Evolutionary conservation across 2,329 filamentous ascomycete genomes (phyloP).

Genomic region (Hymenoscyphus occultus): DNA sequence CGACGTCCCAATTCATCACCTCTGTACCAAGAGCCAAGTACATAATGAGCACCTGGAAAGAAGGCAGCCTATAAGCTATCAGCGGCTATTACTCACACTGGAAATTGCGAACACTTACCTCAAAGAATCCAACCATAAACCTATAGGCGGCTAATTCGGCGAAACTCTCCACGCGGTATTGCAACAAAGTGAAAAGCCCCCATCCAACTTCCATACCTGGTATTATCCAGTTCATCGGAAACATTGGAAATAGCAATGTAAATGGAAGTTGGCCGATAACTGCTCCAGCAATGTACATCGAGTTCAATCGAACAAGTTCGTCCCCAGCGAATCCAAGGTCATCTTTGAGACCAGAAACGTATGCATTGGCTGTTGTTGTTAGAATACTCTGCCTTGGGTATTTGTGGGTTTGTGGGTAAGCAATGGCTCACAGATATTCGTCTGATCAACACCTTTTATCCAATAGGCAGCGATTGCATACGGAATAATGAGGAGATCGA

Average conservation of each 20-base stretch:
- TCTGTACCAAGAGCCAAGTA: slow-evolving; percentile 39
- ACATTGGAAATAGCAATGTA: slow-evolving; percentile 31
- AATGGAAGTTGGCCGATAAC: slow-evolving; percentile 32
- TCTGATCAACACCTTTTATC: slow-evolving; percentile 38
- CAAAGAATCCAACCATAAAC: slow-evolving; percentile 54
- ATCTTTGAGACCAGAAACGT: slow-evolving; percentile 36
- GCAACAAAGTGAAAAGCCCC: slow-evolving; percentile 31
- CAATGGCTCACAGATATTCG: slow-evolving; percentile 25
- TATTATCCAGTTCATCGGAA: slow-evolving; percentile 32
- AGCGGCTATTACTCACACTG: neutral
- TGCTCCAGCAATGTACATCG: slow-evolving; percentile 29
- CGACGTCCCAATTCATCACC: slow-evolving; percentile 33
- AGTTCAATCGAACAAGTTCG: slow-evolving; percentile 41
- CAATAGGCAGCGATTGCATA: slow-evolving; percentile 56
- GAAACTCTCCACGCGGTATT: slow-evolving; percentile 41
- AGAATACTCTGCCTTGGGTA: slow-evolving; percentile 11
- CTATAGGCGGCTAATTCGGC: slow-evolving; percentile 51
- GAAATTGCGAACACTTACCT: slow-evolving; percentile 32
- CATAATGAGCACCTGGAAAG: slow-evolving; percentile 39
- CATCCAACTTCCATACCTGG: slow-evolving; percentile 29
- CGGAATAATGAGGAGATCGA: slow-evolving; percentile 54
- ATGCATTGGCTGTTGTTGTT: slow-evolving; percentile 33
- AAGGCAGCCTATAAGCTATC: slow-evolving; percentile 31
- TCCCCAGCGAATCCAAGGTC: slow-evolving; percentile 50
- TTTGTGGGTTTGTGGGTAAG: neutral